Conservation (phyloP, 192 early-diverging fungal species). For the Coemansia sp. region DNA sequence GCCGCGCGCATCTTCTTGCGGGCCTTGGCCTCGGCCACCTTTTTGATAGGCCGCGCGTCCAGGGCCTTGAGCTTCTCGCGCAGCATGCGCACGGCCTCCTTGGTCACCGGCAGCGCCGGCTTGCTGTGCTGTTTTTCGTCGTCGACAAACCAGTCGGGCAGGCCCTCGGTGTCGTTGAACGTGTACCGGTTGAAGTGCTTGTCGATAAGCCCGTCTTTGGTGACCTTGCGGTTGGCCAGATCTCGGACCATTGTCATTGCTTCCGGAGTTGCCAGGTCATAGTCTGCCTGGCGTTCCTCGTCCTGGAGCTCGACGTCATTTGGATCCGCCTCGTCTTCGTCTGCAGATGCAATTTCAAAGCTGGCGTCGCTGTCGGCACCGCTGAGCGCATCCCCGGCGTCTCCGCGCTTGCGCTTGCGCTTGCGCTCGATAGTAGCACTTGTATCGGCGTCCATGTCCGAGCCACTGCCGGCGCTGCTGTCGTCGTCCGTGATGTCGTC, state of each 20-base stretch:
- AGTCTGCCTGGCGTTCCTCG: conserved; percentile 53
- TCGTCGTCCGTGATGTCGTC: conserved; percentile 62
- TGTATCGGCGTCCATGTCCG: background rate
- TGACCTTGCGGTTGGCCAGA: conserved; percentile 72
- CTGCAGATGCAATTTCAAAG: conserved; percentile 51
- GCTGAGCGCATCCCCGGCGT: conserved; percentile 22
- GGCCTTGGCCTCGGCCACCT: conserved; percentile 97
- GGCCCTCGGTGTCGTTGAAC: conserved; percentile 77
- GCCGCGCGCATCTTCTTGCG: conserved; percentile 85
- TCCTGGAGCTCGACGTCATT: conserved; percentile 48
- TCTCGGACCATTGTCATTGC: conserved; percentile 87
- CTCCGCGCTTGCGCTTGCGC: conserved; percentile 58
- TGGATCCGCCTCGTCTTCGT: conserved; percentile 41
- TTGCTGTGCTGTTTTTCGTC: conserved; percentile 91
- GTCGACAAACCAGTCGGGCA: conserved; percentile 90
- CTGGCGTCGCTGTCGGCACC: conserved; percentile 61
- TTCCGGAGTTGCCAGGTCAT: conserved; percentile 83
- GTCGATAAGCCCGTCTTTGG: conserved; percentile 83
- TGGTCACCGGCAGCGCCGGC: conserved; percentile 87
- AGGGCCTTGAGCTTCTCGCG: conserved; percentile 79
- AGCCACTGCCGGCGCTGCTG: background rate
- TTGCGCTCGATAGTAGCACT: background rate
- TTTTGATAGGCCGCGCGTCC: conserved; percentile 98
- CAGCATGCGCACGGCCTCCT: conserved; percentile 90
- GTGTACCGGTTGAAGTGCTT: conserved; percentile 88